Conservation (phyloP, 2,329 filamentous ascomycete genomes). For the Penicillium italicum region DNA sequence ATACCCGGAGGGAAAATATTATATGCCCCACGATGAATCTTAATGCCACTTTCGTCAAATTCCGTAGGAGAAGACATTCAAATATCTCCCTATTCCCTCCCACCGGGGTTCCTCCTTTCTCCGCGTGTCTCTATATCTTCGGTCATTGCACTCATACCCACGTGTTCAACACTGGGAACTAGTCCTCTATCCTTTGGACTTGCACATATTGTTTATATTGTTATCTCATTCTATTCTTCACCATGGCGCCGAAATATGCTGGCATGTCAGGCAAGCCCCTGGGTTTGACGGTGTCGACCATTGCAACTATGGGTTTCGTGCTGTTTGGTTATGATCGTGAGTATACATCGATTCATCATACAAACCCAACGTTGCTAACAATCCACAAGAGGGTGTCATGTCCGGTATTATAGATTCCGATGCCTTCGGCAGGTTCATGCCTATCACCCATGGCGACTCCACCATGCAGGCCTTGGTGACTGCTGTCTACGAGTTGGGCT, state of each 20-base stretch:
- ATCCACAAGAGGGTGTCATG: slow-evolving; percentile 37
- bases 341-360: slow-evolving; percentile 12
- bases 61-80: slow-evolving; percentile 22
- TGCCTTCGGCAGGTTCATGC: slow-evolving; percentile 34
- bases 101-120: slow-evolving; percentile 16
- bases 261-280: slow-evolving; percentile 58
- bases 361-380: background rate
- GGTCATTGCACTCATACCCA: background rate
- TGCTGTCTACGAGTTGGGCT: slow-evolving; percentile 34
- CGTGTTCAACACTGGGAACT: slow-evolving; percentile 2
- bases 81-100: slow-evolving; percentile 26
- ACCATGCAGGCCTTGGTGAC: slow-evolving; percentile 38
- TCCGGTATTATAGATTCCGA: slow-evolving; percentile 38
- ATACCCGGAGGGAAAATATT: slow-evolving; percentile 8
- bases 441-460: slow-evolving; percentile 36
- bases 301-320: slow-evolving; percentile 62
- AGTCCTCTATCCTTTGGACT: background rate
- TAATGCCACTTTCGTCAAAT: slow-evolving; percentile 19
- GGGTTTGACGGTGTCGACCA: slow-evolving; percentile 56
- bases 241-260: slow-evolving; percentile 54
- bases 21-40: slow-evolving; percentile 22
- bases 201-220: background rate
- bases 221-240: slow-evolving; percentile 6
- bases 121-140: slow-evolving; percentile 11
- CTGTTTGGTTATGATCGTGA: slow-evolving; percentile 58